These are phyloP conservation scores for Asterella californica DNA, from an alignment of 225 moss, liverwort and hornwort species.

Conservation along the genomic window DNA sequence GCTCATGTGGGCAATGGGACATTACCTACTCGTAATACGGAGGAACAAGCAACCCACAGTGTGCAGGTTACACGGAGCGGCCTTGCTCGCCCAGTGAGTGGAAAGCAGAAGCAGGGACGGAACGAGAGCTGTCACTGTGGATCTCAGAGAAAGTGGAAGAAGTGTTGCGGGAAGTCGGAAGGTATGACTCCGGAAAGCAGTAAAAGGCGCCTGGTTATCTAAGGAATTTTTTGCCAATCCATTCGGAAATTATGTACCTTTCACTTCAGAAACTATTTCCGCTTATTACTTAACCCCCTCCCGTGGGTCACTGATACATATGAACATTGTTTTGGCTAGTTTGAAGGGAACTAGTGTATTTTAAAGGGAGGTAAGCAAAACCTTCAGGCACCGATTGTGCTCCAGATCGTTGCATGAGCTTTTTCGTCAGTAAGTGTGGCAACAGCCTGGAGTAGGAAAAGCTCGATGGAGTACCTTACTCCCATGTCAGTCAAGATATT, in stretches of 20 bases:
- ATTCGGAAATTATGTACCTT: conserved; percentile 7
- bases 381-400: conserved; percentile 5
- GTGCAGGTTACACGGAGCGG: conserved; percentile 3
- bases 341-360: conserved; percentile 6
- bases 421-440: neutral
- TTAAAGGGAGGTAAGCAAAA: neutral
- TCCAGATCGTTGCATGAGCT: neutral
- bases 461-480: neutral
- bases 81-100: conserved; percentile 14
- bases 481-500: neutral
- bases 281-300: conserved; percentile 7
- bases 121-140: conserved; percentile 54
- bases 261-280: neutral
- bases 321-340: conserved; percentile 20
- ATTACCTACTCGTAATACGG: neutral
- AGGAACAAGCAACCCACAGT: neutral
- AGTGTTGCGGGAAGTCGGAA: conserved; percentile 48
- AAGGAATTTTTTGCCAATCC: conserved; percentile 2
- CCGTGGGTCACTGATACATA: conserved; percentile 18
- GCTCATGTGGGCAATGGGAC: neutral
- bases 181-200: conserved; percentile 27
- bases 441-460: neutral
- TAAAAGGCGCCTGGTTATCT: conserved; percentile 37
- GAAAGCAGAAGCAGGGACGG: conserved; percentile 39
- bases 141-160: conserved; percentile 46